These are phyloP conservation scores for Barnettozyma hawaiiensis DNA, from an alignment of 1,139 yeast genomes.

Conservation along the genomic window DNA sequence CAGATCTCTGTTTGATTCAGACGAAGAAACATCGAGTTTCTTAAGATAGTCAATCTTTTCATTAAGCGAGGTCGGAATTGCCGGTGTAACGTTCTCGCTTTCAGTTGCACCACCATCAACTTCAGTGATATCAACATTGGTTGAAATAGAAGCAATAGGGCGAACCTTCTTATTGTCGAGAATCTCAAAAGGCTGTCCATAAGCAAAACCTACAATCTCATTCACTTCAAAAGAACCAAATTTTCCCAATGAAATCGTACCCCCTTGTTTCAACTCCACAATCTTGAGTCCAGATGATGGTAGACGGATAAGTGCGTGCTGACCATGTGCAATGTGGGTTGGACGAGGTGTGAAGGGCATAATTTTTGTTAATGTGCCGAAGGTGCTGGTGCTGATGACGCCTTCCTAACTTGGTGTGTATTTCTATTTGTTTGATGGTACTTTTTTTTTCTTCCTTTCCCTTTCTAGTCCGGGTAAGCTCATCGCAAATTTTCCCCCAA, in stretches of 20 bases:
- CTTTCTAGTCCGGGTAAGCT: slow-evolving; percentile 13
- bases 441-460: not conserved
- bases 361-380: not conserved
- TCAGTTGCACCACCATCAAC: slow-evolving; percentile 28
- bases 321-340: slow-evolving; percentile 29
- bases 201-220: slow-evolving; percentile 72
- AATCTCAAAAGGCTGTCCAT: slow-evolving; percentile 88
- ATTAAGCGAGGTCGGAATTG: slow-evolving; percentile 24
- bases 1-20: slow-evolving; percentile 66
- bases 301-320: slow-evolving; percentile 54
- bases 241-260: slow-evolving; percentile 72
- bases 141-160: slow-evolving; percentile 39
- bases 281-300: slow-evolving; percentile 80
- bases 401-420: not conserved
- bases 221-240: slow-evolving; percentile 81
- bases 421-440: not conserved
- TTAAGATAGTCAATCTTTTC: slow-evolving; percentile 26
- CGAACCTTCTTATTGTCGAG: slow-evolving; percentile 48
- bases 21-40: slow-evolving; percentile 33
- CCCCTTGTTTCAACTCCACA: slow-evolving; percentile 55
- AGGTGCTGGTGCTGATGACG: not conserved
- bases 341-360: slow-evolving; percentile 6
- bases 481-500: slow-evolving; percentile 13
- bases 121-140: slow-evolving; percentile 23
- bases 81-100: slow-evolving; percentile 20